These are phyloP conservation scores for Apodospora peruviana DNA, from an alignment of 495 filamentous ascomycete genomes.

Conservation along the genomic window DNA sequence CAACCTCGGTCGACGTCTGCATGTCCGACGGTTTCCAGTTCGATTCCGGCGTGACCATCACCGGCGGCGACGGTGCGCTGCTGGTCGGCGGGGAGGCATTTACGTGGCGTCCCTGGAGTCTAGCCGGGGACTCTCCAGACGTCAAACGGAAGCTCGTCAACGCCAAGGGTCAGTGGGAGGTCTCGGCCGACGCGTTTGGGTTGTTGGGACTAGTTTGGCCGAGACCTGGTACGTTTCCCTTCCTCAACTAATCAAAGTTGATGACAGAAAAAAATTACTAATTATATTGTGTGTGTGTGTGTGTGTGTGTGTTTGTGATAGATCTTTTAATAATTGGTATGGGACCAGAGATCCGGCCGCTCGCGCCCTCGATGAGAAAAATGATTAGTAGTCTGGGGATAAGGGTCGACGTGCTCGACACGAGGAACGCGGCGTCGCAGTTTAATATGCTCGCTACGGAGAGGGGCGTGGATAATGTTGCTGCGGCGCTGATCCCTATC, in stretches of 20 bases:
- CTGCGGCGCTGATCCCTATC: slow-evolving; percentile 82
- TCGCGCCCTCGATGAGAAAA: slow-evolving; percentile 68
- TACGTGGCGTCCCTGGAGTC: slow-evolving; percentile 74
- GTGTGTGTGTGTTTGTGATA: slow-evolving; percentile 24
- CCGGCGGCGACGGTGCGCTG: slow-evolving; percentile 60
- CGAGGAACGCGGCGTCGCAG: slow-evolving; percentile 86
- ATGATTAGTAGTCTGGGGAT: slow-evolving; percentile 75
- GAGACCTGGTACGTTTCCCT: slow-evolving; percentile 66
- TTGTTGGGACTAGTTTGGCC: slow-evolving; percentile 78
- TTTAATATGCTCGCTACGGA: slow-evolving; percentile 85
- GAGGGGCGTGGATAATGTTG: slow-evolving; percentile 70
- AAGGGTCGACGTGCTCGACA: slow-evolving; percentile 84
- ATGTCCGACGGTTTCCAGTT: slow-evolving; percentile 72
- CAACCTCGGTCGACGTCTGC: slow-evolving; percentile 78
- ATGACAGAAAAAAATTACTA: too few species aligned
- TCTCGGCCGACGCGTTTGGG: slow-evolving; percentile 65
- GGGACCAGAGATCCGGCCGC: slow-evolving; percentile 64
- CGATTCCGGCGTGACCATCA: slow-evolving; percentile 66
- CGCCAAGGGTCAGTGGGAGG: slow-evolving; percentile 73
- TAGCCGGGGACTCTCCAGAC: too few species aligned
- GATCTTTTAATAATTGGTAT: slow-evolving; percentile 87
- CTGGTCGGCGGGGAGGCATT: slow-evolving; percentile 85
- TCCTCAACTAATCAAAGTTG: too few species aligned
- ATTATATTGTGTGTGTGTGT: slow-evolving; percentile 5
- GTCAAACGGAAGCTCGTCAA: slow-evolving; percentile 53